These are phyloP conservation scores for Prillingera fragicola DNA, from an alignment of 1,284 basidiomycete species.

Conservation along the genomic window DNA sequence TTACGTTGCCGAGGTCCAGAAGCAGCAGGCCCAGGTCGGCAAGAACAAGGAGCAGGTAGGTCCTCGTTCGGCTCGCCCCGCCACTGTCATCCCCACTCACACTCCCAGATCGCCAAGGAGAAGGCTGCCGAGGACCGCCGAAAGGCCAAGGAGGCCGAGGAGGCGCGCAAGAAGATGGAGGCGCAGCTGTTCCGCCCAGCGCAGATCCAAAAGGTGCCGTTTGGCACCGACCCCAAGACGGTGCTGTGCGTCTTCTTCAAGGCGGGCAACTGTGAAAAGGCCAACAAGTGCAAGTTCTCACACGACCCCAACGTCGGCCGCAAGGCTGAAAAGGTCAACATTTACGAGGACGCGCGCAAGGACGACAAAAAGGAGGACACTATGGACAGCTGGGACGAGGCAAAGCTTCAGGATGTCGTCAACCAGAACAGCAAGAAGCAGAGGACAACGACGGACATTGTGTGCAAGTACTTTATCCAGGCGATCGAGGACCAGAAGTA, in stretches of 20 bases:
- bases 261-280: constrained; percentile 82
- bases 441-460: constrained; percentile 88
- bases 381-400: constrained; percentile 98
- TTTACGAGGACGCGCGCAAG: constrained; percentile 85
- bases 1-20: constrained; percentile 70
- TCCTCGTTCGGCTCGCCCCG: too few relatives aligned
- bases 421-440: constrained; percentile 85
- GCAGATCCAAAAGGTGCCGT: constrained; percentile 74
- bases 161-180: constrained; percentile 76
- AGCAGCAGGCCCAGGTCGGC: constrained; percentile 60
- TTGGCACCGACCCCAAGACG: constrained; percentile 92
- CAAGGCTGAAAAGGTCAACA: constrained; percentile 92
- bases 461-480: constrained; percentile 95
- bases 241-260: constrained; percentile 79
- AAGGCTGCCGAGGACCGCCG: constrained; percentile 71
- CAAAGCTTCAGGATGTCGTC: constrained; percentile 81
- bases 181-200: constrained; percentile 67
- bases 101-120: constrained; percentile 63
- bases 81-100: too few relatives aligned
- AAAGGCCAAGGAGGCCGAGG: constrained; percentile 73
- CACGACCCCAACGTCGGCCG: constrained; percentile 83
- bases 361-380: constrained; percentile 70
- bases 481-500: constrained; percentile 91
- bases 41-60: constrained; percentile 64
- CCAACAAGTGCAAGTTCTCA: constrained; percentile 89